Base-by-base conservation (phyloP, 345 rosid genomes). In the Aquilaria yunnanensis region DNA sequence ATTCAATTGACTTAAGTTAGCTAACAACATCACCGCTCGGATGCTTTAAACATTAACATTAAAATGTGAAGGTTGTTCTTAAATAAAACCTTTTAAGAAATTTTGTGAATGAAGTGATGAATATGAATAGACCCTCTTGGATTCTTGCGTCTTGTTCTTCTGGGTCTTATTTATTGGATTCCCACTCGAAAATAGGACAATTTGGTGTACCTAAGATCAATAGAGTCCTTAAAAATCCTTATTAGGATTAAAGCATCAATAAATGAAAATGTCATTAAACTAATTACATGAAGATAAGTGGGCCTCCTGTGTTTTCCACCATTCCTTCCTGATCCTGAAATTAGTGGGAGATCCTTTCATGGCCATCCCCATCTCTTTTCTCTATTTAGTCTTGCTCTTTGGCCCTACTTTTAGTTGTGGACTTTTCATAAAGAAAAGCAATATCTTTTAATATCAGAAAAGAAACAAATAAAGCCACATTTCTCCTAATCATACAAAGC, bases 171-270 rank as follows among this genome's bases (percentile, higher is more conserved):
- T 29, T 32, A 23, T 48, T 32, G 55, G 64, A 61, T 61, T 51
- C 65, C 34, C 48, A 34, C 45, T 32, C 10, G 43, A 50, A 60
- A 51, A 51, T 43, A 48, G 10, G 30, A 60, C n/a, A 12, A 30
- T 16, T 48, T 14, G 64, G 55, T 61, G 64, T 48, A 47, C 64
- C 64, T 61, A 61, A 61, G n/a, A 59, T 29, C 31, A 29, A 23
- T 12, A n/a, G 46, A 54, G n/a, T 12, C 7, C 6, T 8, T 5
- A 16, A 51, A 11, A 12, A 3, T 2, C n/a, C 14, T 8, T 8
- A 51, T 2, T 51, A 12, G 5, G 54, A 11, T 14, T 12, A 12
- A 16, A 32, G 34, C 23, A 14, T 7, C 41, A 56, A 12, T 6
- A 56, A 12, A 56, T 41, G 37, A 37, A 37, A 7, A 3, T 37